Percentiles rank a stretch among this genome's conserved stretches.
phyloP scores from a whole-genome alignment of 345 rosid genomes.

The Rhizophora mangle region DNA sequence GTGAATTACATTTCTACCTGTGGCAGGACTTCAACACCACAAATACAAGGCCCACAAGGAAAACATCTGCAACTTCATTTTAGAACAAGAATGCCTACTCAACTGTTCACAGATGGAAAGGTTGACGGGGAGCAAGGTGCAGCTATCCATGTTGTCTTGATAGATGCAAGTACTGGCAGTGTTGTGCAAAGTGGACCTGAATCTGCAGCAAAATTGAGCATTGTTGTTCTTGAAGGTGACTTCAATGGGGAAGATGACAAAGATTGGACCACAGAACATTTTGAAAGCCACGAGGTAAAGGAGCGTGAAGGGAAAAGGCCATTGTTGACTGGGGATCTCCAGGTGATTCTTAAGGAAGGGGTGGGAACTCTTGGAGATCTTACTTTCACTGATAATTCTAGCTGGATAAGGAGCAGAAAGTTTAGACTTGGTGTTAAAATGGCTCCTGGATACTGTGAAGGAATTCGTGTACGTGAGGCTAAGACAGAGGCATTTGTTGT shows the following conservation, averaged over 20 bases:
- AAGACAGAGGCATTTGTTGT: slow-evolving; percentile 90
- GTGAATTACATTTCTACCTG: slow-evolving; percentile 3
- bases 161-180: slow-evolving; percentile 54
- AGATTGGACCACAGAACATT: slow-evolving; percentile 67
- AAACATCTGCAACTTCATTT: slow-evolving; percentile 66
- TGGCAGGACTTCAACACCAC: slow-evolving; percentile 56
- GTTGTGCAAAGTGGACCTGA: slow-evolving; percentile 62
- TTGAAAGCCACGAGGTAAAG: slow-evolving; percentile 70
- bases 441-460: slow-evolving; percentile 50
- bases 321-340: slow-evolving; percentile 77
- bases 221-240: slow-evolving; percentile 85
- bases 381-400: slow-evolving; percentile 86
- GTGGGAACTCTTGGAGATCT: slow-evolving; percentile 85
- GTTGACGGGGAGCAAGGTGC: slow-evolving; percentile 90
- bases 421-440: slow-evolving; percentile 84
- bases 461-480: slow-evolving; percentile 66
- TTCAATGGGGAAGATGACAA: slow-evolving; percentile 65
- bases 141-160: slow-evolving; percentile 71
- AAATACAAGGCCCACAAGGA: slow-evolving; percentile 60
- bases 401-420: slow-evolving; percentile 97
- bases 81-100: slow-evolving; percentile 84
- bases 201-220: slow-evolving; percentile 61
- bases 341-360: slow-evolving; percentile 71
- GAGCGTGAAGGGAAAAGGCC: slow-evolving; percentile 92
- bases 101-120: slow-evolving; percentile 87